A percentile compares a stretch with the other conserved stretches of the same genome.
phyloP scores from a whole-genome alignment of 163 green algal species.

The Scenedesmus sp. region DNA sequence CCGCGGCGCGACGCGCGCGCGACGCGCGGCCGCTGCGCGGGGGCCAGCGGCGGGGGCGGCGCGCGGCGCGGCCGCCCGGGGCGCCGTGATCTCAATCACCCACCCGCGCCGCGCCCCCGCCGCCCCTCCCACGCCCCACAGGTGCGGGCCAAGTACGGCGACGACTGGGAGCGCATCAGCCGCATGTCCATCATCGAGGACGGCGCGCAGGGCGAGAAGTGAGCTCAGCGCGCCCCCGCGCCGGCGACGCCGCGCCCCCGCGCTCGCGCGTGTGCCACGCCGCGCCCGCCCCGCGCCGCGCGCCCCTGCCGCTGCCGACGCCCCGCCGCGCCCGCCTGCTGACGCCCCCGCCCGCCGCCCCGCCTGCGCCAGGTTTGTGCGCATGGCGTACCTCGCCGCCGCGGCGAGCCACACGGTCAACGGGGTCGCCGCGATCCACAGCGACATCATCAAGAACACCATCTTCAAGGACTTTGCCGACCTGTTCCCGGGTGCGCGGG shows the following conservation, averaged over 20 bases:
- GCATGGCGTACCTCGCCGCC: constrained; percentile 96
- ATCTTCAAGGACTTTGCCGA: constrained; percentile 97
- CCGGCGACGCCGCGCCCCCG: neutral
- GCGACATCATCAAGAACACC: constrained; percentile 96
- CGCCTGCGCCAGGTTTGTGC: constrained; percentile 60
- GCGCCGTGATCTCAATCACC: neutral
- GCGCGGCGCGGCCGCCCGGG: neutral
- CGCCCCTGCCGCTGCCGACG: neutral
- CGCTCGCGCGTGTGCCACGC: neutral
- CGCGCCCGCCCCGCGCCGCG: too few species aligned
- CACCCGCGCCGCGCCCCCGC: neutral
- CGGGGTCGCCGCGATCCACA: constrained; percentile 97
- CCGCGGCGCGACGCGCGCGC: too few species aligned
- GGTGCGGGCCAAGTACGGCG: constrained; percentile 78
- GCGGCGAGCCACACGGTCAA: constrained; percentile 93
- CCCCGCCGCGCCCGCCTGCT: neutral
- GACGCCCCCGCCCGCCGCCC: neutral
- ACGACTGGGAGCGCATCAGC: constrained; percentile 89
- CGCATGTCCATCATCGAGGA: constrained; percentile 98
- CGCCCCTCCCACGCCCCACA: constrained; percentile 16
- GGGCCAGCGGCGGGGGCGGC: neutral
- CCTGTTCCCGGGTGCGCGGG: constrained; percentile 63
- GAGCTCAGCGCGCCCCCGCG: constrained; percentile 20
- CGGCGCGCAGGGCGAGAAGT: constrained; percentile 77
- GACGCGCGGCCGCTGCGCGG: too few species aligned